Evolutionary conservation across 306 rosid species (phyloP).

Genomic region (Castanospermum australe): DNA sequence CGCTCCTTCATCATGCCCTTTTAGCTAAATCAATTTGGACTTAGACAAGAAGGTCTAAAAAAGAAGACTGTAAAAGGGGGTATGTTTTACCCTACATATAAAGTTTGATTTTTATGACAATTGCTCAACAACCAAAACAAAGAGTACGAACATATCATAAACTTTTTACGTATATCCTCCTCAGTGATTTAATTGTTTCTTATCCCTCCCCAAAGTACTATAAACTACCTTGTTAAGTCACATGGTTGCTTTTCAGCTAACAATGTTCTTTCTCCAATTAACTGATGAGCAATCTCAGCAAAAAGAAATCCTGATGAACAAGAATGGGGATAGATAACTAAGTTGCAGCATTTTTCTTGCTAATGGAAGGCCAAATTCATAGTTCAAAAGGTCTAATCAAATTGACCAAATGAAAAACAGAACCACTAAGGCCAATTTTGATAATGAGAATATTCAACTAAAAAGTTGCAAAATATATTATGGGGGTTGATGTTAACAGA

Average conservation of each 20-base stretch:
- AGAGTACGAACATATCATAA: slow-evolving; percentile 47
- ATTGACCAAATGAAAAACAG: slow-evolving; percentile 20
- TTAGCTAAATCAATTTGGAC: slow-evolving; percentile 52
- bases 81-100: slow-evolving; percentile 62
- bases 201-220: slow-evolving; percentile 20
- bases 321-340: not conserved
- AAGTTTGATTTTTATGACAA: slow-evolving; percentile 47
- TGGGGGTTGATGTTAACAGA: not conserved
- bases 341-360: not conserved
- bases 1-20: slow-evolving; percentile 57
- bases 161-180: slow-evolving; percentile 42
- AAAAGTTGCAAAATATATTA: not conserved
- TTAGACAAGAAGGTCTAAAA: slow-evolving; percentile 63
- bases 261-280: not conserved
- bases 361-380: slow-evolving; percentile 14
- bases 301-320: not conserved
- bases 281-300: not conserved
- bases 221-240: slow-evolving; percentile 31
- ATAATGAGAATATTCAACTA: not conserved
- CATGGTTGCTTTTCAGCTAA: slow-evolving; percentile 27
- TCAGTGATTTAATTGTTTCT: slow-evolving; percentile 21
- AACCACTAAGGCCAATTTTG: slow-evolving; percentile 27
- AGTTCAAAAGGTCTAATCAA: slow-evolving; percentile 4
- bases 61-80: slow-evolving; percentile 69
- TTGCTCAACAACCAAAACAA: slow-evolving; percentile 24